phyloP scores from a whole-genome alignment of 306 rosid species.

The Pueraria montana region DNA sequence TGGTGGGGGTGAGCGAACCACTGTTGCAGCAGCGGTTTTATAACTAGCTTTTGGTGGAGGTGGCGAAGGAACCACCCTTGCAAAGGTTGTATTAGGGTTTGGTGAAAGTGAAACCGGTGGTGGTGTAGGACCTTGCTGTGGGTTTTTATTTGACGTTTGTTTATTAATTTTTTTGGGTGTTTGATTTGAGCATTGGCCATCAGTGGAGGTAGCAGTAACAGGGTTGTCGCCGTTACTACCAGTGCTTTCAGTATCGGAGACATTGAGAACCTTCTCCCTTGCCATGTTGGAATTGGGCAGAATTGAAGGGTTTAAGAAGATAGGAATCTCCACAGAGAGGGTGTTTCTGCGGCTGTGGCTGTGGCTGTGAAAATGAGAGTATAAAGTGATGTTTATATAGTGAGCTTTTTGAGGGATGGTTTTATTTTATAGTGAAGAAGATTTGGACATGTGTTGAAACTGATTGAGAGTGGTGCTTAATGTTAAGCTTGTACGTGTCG shows the following conservation, averaged over 20 bases:
- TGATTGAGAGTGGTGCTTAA: neutral
- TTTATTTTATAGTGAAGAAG: neutral
- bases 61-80: neutral
- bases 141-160: neutral
- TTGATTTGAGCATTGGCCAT: too few relatives aligned
- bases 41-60: neutral
- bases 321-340: neutral
- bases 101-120: neutral
- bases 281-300: neutral
- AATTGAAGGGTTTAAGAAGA: neutral
- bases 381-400: neutral
- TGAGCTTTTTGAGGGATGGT: neutral
- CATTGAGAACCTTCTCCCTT: neutral
- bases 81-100: neutral
- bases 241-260: neutral
- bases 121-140: neutral
- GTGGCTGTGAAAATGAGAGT: neutral
- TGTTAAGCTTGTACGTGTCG: neutral
- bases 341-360: neutral
- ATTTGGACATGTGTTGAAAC: neutral
- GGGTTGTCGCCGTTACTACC: neutral
- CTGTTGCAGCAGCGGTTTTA: neutral
- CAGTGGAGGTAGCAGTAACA: too few relatives aligned
- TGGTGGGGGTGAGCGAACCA: neutral
- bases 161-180: neutral